Evolutionary conservation across 78 protist species (phyloP).

Genomic region (Pigoraptor vietnamica): DNA sequence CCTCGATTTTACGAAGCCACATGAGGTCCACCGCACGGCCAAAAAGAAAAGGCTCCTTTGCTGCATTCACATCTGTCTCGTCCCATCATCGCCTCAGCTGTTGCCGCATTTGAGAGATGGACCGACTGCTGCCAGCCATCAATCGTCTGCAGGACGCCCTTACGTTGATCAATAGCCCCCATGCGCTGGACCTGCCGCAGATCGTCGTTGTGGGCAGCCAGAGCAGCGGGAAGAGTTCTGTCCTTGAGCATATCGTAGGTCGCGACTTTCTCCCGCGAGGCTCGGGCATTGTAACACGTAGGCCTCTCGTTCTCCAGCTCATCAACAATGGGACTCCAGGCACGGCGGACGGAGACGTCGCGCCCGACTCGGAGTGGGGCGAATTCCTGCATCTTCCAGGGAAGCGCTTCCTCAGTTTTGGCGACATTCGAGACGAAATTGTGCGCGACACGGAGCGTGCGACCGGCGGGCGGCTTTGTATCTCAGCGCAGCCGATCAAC

Average conservation of each 20-base stretch:
- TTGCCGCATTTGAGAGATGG: conserved; percentile 27
- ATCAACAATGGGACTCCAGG: background rate
- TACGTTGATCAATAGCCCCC: conserved; percentile 39
- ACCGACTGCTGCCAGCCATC: conserved; percentile 72
- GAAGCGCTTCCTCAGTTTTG: conserved; percentile 71
- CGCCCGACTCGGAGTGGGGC: conserved; percentile 61
- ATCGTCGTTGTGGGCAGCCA: conserved; percentile 97
- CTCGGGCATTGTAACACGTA: conserved; percentile 92
- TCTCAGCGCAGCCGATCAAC: conserved; percentile 83
- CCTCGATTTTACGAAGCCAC: no score
- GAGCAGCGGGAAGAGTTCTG: conserved; percentile 89
- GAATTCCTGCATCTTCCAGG: conserved; percentile 82
- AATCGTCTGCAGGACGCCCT: conserved; percentile 82
- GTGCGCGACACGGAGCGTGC: conserved; percentile 76
- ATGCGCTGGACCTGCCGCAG: conserved; percentile 87
- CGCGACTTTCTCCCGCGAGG: conserved; percentile 71
- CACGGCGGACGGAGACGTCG: background rate
- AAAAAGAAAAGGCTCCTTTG: no score
- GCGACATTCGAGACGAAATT: conserved; percentile 74
- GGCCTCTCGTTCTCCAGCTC: conserved; percentile 91
- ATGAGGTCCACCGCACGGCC: no score
- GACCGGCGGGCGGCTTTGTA: conserved; percentile 76
- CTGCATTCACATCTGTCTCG: no score
- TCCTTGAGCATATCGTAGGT: conserved; percentile 90
- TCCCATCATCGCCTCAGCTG: no score